These are phyloP conservation scores for Suillus lakei DNA, from an alignment of 768 basidiomycete genomes.

Conservation along the genomic window DNA sequence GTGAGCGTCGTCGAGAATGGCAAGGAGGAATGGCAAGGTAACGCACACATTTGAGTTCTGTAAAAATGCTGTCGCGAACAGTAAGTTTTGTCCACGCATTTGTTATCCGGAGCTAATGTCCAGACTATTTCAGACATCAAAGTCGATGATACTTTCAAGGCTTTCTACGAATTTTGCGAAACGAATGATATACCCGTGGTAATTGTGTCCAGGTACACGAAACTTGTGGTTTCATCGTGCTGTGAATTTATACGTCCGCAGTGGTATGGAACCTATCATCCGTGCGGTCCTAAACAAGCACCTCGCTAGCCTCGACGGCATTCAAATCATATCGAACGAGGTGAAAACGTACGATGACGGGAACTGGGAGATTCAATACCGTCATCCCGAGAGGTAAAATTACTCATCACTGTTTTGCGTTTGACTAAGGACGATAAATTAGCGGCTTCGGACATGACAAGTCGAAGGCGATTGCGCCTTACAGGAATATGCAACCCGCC, in stretches of 20 bases:
- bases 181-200: constrained; percentile 82
- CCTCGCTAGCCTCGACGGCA: constrained; percentile 76
- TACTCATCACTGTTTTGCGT: background rate
- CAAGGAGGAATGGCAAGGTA: constrained; percentile 1
- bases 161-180: constrained; percentile 87
- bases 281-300: constrained; percentile 82
- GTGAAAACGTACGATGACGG: constrained; percentile 67
- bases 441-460: constrained; percentile 97
- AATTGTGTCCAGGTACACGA: constrained; percentile 83
- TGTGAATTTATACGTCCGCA: constrained; percentile 31
- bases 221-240: background rate
- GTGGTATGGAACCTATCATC: constrained; percentile 94
- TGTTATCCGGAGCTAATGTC: constrained; percentile 16
- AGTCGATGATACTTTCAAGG: constrained; percentile 87
- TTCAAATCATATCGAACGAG: constrained; percentile 95
- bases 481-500: constrained; percentile 67
- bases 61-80: constrained; percentile 71
- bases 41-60: constrained; percentile 82
- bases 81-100: constrained; percentile 46
- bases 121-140: constrained; percentile 64
- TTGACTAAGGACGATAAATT: constrained; percentile 4
- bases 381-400: constrained; percentile 85
- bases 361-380: constrained; percentile 82
- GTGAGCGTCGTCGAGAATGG: constrained; percentile 75
- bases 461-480: constrained; percentile 91